Evolutionary conservation across 106 monocot species (phyloP).

Genomic region (Xerophyta viscosa): DNA sequence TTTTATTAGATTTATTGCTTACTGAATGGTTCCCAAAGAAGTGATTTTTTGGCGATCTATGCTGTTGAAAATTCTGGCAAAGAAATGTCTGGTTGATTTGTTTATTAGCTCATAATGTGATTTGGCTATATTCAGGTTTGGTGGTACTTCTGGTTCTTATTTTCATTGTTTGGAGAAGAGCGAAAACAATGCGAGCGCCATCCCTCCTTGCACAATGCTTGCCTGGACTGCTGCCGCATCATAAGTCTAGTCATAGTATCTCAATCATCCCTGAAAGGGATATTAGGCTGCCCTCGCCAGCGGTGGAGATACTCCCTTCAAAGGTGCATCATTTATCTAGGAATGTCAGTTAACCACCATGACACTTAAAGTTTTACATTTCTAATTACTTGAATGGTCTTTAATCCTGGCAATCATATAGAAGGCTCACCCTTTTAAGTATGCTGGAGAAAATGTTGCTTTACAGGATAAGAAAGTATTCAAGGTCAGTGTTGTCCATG

Average conservation of each 20-base stretch:
- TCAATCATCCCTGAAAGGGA: constrained; percentile 57
- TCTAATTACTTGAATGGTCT: too few species aligned
- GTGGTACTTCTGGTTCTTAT: too few species aligned
- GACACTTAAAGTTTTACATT: too few species aligned
- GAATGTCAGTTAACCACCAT: too few species aligned
- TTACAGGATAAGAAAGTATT: constrained; percentile 73
- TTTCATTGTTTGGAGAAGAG: neutral
- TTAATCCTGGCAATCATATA: constrained; percentile 24
- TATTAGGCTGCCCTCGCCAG: constrained; percentile 50
- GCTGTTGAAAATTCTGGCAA: too few species aligned
- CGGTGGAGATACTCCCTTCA: constrained; percentile 69
- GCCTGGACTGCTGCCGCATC: constrained; percentile 41
- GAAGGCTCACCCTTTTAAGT: constrained; percentile 75
- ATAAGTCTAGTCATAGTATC: constrained; percentile 26
- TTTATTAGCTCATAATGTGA: too few species aligned
- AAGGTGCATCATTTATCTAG: constrained; percentile 38
- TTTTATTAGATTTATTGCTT: too few species aligned
- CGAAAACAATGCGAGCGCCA: constrained; percentile 41
- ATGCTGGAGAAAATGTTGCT: constrained; percentile 86
- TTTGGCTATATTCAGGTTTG: too few species aligned
- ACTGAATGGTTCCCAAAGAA: too few species aligned
- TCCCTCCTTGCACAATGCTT: constrained; percentile 61
- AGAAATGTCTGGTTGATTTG: too few species aligned
- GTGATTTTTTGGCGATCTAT: too few species aligned
- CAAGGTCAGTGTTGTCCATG: too few species aligned